Evolutionary conservation across 257 asterid species (phyloP).

Genomic region (Prunella vulgaris): DNA sequence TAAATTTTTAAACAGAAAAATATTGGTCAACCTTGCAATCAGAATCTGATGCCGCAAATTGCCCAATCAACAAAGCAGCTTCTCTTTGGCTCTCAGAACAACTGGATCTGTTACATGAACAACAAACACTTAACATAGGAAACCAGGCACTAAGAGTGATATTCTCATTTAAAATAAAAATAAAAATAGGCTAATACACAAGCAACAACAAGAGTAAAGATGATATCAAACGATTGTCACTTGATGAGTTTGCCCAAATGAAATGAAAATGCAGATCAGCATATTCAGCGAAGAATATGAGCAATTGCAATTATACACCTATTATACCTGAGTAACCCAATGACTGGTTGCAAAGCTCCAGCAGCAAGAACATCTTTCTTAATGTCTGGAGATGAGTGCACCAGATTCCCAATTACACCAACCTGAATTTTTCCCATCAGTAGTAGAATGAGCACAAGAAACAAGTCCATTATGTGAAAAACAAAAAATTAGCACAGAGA

Average conservation of each 20-base stretch:
- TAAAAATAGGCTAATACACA: not conserved
- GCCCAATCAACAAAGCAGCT: constrained; percentile 98
- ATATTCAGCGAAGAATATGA: not conserved
- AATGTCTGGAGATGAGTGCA: constrained; percentile 93
- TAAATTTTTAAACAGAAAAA: not conserved
- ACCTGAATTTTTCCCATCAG: constrained; percentile 54
- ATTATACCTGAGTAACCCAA: constrained; percentile 82
- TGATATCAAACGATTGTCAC: not conserved
- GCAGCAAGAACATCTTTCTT: constrained; percentile 94
- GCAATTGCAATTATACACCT: not conserved
- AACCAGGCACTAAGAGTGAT: not conserved
- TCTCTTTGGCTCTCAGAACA: constrained; percentile 99
- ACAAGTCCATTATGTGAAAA: not conserved
- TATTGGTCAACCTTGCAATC: constrained; percentile 84
- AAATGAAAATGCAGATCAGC: not conserved
- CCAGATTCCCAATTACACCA: constrained; percentile 97
- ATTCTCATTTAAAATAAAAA: constrained; percentile 13
- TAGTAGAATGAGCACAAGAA: constrained; percentile 11
- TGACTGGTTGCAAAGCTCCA: constrained; percentile 98
- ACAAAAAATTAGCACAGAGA: not conserved
- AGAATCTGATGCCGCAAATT: constrained; percentile 97
- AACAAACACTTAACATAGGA: constrained; percentile 13
- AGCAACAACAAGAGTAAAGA: not conserved
- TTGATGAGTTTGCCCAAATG: not conserved
- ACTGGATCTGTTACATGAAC: constrained; percentile 59